Evolutionary conservation across 208 protist species (phyloP).

Genomic region (Leishmania major): DNA sequence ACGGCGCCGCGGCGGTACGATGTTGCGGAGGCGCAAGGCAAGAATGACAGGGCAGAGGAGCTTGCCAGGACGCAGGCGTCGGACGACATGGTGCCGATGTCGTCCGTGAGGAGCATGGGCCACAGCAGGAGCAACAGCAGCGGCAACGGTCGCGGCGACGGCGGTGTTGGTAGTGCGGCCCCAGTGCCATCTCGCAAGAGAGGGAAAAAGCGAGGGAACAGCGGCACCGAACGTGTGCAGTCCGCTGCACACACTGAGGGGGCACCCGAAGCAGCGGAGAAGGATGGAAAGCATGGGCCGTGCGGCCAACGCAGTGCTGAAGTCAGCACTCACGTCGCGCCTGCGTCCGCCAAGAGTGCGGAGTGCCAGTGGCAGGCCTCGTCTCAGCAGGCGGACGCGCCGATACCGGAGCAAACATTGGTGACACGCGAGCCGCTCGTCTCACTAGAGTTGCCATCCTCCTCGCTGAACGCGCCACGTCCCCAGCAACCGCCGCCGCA

Average conservation of each 20-base stretch:
- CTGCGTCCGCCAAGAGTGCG: neutral
- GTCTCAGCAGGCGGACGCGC: neutral
- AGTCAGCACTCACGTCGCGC: neutral
- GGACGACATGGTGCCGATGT: neutral
- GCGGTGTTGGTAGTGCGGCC: constrained; percentile 1
- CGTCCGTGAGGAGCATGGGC: neutral
- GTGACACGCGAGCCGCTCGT: neutral
- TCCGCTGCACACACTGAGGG: constrained; percentile 9
- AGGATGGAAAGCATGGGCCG: neutral
- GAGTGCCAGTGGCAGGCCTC: neutral
- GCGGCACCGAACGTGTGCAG: constrained; percentile 8
- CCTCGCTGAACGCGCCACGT: neutral
- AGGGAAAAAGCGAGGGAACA: constrained; percentile 12
- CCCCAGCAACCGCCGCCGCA: neutral
- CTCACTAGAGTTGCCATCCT: neutral
- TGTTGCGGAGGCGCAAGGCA: neutral
- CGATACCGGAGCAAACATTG: neutral
- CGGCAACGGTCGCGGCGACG: neutral
- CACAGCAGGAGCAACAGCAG: constrained; percentile 16
- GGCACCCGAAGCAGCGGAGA: neutral
- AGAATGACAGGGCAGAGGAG: neutral
- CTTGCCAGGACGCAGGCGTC: neutral
- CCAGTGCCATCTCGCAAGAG: constrained; percentile 19
- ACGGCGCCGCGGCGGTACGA: neutral
- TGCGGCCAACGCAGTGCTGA: neutral